phyloP scores from a whole-genome alignment of 108 stramenopile genomes.

The Fragilariopsis cylindrus region DNA sequence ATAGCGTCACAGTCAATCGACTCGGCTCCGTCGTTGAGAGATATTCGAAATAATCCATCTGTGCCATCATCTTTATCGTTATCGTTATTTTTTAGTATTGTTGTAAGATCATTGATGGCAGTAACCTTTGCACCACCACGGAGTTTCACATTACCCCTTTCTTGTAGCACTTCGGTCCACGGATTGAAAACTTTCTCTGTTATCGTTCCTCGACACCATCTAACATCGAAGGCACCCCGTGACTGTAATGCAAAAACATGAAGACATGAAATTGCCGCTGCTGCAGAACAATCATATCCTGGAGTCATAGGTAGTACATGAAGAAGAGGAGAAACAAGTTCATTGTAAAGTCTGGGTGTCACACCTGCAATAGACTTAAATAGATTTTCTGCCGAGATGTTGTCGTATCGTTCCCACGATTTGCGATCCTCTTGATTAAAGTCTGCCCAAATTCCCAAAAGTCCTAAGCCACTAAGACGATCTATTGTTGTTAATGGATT shows the following conservation, averaged over 20 bases:
- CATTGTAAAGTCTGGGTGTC: constrained; percentile 55
- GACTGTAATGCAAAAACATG: constrained; percentile 88
- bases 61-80: constrained; percentile 27
- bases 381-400: constrained; percentile 64
- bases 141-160: constrained; percentile 50
- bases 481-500: constrained; percentile 44
- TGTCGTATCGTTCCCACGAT: constrained; percentile 72
- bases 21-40: constrained; percentile 29
- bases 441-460: constrained; percentile 73
- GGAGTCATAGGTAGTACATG: constrained; percentile 86
- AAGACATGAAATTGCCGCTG: constrained; percentile 85
- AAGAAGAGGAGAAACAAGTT: constrained; percentile 75
- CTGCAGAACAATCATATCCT: constrained; percentile 81
- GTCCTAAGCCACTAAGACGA: constrained; percentile 61
- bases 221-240: constrained; percentile 83
- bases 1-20: constrained; percentile 66
- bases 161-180: constrained; percentile 55
- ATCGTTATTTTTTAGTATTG: neutral
- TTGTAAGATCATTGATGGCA: constrained; percentile 31
- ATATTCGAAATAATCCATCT: constrained; percentile 19
- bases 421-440: constrained; percentile 73
- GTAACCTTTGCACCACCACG: constrained; percentile 60
- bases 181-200: constrained; percentile 76
- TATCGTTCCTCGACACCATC: constrained; percentile 79
- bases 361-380: constrained; percentile 67